Conservation (phyloP, 805 yeast species). For the Metschnikowia dekortorum region DNA sequence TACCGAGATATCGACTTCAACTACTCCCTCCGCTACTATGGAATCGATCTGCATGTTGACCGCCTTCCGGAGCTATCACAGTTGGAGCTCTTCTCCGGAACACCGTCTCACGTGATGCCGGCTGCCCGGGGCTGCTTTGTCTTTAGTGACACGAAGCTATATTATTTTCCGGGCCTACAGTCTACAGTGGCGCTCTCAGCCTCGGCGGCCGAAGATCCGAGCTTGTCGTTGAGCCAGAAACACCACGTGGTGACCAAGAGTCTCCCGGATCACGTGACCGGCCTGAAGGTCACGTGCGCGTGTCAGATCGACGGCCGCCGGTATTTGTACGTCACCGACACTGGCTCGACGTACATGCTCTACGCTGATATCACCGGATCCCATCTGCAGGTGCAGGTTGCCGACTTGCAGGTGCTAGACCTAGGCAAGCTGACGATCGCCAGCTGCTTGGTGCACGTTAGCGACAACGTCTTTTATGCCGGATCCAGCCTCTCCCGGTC, state of each 20-base stretch:
- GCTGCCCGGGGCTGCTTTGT: conserved; percentile 27
- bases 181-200: conserved; percentile 1
- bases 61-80: conserved; percentile 17
- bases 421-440: conserved; percentile 33
- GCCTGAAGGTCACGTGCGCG: conserved; percentile 9
- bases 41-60: conserved; percentile 8
- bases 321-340: conserved; percentile 23
- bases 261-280: conserved; percentile 3
- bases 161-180: conserved; percentile 22
- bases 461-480: conserved; percentile 25
- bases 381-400: conserved; percentile 4
- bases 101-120: conserved; percentile 27
- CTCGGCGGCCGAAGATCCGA: conserved; percentile 4
- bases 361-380: conserved; percentile 11
- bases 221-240: conserved; percentile 3
- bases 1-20: conserved; percentile 33
- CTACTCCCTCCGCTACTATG: conserved; percentile 29
- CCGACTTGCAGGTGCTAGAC: conserved; percentile 18
- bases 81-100: conserved; percentile 26
- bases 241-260: conserved; percentile 9
- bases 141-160: conserved; percentile 22
- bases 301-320: conserved; percentile 26
- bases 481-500: conserved; percentile 30
- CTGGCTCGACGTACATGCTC: conserved; percentile 27
- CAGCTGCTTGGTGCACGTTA: conserved; percentile 22